Conservation (phyloP, 495 filamentous ascomycete genomes). For the Aspergillus nidulans region DNA sequence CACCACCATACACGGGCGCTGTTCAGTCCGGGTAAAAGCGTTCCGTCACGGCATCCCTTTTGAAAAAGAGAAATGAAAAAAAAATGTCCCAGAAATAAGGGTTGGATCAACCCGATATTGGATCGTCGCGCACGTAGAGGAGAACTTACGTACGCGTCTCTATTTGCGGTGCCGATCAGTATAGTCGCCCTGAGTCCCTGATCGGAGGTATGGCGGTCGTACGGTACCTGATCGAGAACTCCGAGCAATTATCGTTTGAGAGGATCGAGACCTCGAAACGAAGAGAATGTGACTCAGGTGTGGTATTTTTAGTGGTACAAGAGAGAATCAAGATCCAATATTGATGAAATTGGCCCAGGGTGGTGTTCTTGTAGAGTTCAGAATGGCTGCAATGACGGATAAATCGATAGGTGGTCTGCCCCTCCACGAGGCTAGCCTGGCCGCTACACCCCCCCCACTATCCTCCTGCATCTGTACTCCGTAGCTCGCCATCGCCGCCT, state of each 20-base stretch:
- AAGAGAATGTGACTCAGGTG: not conserved
- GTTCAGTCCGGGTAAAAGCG: too few species aligned
- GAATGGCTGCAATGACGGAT: not conserved
- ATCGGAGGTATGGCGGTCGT: not conserved
- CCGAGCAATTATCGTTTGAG: not conserved
- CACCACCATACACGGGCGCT: too few species aligned
- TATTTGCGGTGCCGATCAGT: slow-evolving; percentile 1
- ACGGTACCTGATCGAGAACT: not conserved
- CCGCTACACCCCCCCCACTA: slow-evolving; percentile 4
- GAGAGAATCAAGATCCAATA: not conserved
- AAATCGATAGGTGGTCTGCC: not conserved
- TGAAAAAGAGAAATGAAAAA: too few species aligned
- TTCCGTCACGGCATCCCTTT: too few species aligned
- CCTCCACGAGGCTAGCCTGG: slow-evolving; percentile 2
- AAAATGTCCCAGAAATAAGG: not conserved
- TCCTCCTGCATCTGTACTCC: not conserved
- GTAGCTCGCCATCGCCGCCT: not conserved
- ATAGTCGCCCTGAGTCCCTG: not conserved
- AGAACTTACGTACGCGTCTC: not conserved
- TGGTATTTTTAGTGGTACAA: not conserved
- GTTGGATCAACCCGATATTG: not conserved
- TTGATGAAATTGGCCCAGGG: not conserved
- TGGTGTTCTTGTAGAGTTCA: not conserved
- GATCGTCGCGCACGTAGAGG: slow-evolving; percentile 2
- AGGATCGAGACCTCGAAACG: not conserved